These are phyloP conservation scores for Ceratobasidium sp. DNA, from an alignment of 1,284 basidiomycete species.

Conservation along the genomic window DNA sequence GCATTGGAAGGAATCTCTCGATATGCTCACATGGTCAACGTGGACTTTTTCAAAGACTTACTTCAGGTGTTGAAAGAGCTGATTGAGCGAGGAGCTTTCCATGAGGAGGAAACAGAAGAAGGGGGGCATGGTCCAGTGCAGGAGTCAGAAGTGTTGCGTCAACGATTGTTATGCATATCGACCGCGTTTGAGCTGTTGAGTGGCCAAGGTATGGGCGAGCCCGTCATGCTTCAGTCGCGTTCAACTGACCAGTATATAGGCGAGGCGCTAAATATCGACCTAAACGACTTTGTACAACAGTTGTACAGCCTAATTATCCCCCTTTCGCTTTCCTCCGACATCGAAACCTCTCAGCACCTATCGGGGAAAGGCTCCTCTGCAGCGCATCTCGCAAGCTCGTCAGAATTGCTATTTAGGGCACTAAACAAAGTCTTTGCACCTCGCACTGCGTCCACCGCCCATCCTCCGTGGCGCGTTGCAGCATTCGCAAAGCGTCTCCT, in stretches of 20 bases:
- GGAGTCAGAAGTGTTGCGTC: constrained; percentile 55
- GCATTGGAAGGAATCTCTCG: constrained; percentile 91
- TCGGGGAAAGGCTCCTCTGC: constrained; percentile 6
- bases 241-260: constrained; percentile 55
- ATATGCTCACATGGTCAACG: constrained; percentile 95
- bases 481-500: constrained; percentile 93
- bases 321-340: constrained; percentile 60
- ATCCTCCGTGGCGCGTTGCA: constrained; percentile 79
- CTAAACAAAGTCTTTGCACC: constrained; percentile 79
- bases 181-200: constrained; percentile 96
- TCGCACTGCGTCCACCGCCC: constrained; percentile 59
- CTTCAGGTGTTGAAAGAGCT: constrained; percentile 85
- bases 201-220: constrained; percentile 79
- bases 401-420: constrained; percentile 84
- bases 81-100: constrained; percentile 56
- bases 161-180: constrained; percentile 84
- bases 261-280: constrained; percentile 95
- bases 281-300: constrained; percentile 84
- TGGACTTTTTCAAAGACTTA: constrained; percentile 98
- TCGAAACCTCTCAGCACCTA: constrained; percentile 52
- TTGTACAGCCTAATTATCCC: constrained; percentile 75
- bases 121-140: constrained; percentile 51
- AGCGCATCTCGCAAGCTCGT: constrained; percentile 39
- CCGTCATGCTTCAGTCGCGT: constrained; percentile 20
- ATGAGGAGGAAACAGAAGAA: constrained; percentile 47